Evolutionary conservation across 2,329 filamentous ascomycete species (phyloP).

Genomic region (Ramularia endophylla): DNA sequence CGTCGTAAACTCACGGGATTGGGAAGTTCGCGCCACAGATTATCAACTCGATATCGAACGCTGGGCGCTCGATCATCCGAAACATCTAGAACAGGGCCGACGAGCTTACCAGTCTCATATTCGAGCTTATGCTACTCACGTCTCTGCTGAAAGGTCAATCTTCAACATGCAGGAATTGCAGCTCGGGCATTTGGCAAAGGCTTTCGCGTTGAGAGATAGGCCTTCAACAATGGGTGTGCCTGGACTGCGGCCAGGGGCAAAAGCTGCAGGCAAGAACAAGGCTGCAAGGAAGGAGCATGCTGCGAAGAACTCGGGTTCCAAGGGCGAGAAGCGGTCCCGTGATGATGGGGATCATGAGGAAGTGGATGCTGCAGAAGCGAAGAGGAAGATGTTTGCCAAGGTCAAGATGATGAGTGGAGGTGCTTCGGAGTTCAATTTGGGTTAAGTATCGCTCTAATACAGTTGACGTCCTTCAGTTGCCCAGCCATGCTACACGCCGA

Average conservation of each 20-base stretch:
- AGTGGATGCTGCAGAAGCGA: conserved; percentile 41
- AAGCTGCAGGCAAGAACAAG: conserved; percentile 43
- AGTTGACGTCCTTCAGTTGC: too few species aligned
- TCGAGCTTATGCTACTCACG: conserved; percentile 89
- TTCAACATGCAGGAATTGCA: conserved; percentile 93
- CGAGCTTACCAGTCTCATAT: conserved; percentile 89
- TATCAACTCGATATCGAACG: conserved; percentile 61
- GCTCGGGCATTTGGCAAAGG: conserved; percentile 88
- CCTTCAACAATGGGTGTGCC: conserved; percentile 67
- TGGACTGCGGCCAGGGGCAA: conserved; percentile 44
- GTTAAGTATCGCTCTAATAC: too few species aligned
- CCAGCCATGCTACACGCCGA: too few species aligned
- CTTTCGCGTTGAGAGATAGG: conserved; percentile 81
- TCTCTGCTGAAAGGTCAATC: conserved; percentile 73
- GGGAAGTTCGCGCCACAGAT: conserved; percentile 62
- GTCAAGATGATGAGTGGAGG: conserved; percentile 45
- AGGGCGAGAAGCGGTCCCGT: conserved; percentile 30
- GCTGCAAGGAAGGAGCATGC: conserved; percentile 34
- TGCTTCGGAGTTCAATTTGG: conserved; percentile 54
- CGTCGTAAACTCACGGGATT: conserved; percentile 42
- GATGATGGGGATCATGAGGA: conserved; percentile 24
- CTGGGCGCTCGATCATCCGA: conserved; percentile 58
- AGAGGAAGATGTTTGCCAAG: conserved; percentile 49
- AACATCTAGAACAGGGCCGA: conserved; percentile 71
- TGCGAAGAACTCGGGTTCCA: conserved; percentile 25